Conservation (phyloP, 768 basidiomycete genomes). For the Fomitopsis serialis region DNA sequence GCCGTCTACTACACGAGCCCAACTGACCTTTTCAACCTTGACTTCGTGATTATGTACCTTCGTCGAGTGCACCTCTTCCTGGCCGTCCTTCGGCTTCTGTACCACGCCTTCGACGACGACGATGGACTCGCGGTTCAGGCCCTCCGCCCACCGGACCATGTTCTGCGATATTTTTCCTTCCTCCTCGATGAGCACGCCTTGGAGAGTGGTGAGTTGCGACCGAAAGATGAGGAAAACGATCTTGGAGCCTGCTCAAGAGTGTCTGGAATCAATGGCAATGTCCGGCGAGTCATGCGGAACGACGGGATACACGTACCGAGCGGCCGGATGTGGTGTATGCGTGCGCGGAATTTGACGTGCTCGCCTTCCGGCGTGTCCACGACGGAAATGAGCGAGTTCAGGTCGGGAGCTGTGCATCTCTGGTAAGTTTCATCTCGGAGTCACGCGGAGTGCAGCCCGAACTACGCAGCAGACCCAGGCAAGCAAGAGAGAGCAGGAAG, state of each 20-base stretch:
- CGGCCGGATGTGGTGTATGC: slow-evolving; percentile 85
- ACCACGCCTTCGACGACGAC: slow-evolving; percentile 84
- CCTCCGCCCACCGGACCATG: slow-evolving; percentile 93
- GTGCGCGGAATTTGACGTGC: slow-evolving; percentile 76
- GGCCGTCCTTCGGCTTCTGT: slow-evolving; percentile 66
- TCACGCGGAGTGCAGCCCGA: too few relatives aligned
- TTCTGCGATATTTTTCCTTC: slow-evolving; percentile 81
- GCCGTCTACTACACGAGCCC: neutral
- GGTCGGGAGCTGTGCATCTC: neutral
- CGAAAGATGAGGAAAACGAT: slow-evolving; percentile 92
- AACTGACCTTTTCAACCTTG: slow-evolving; percentile 66
- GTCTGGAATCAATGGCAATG: neutral
- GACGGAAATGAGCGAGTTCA: slow-evolving; percentile 25
- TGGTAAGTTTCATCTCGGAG: neutral
- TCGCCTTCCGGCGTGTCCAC: slow-evolving; percentile 58
- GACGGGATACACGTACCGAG: slow-evolving; percentile 37
- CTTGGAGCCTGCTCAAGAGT: slow-evolving; percentile 58
- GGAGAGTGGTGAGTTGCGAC: slow-evolving; percentile 79
- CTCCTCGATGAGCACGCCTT: slow-evolving; percentile 71
- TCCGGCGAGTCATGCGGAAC: too few relatives aligned
- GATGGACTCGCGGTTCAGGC: slow-evolving; percentile 79
- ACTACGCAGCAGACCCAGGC: too few relatives aligned
- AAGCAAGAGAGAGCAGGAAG: too few relatives aligned
- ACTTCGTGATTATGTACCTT: slow-evolving; percentile 86
- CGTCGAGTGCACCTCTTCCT: slow-evolving; percentile 69